A percentile compares a stretch with the other conserved stretches of the same genome.
These are phyloP conservation scores for Lodderomyces orthopsilosis DNA, from an alignment of 1,139 yeast species.

Conservation along the genomic window DNA sequence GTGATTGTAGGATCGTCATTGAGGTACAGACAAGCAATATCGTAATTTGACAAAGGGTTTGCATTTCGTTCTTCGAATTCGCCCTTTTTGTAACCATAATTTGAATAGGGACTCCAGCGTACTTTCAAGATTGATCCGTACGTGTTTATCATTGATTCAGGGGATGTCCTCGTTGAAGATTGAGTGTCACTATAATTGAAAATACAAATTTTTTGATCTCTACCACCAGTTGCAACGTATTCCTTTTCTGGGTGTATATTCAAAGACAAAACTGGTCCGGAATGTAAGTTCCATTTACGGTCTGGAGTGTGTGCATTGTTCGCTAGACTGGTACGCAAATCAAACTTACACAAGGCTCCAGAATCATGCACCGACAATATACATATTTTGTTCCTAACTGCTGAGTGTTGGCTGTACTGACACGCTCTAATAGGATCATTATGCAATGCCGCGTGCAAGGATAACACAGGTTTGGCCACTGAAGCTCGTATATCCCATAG, in stretches of 20 bases:
- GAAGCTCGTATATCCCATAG: constrained; percentile 81
- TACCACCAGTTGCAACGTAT: constrained; percentile 85
- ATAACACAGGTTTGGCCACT: constrained; percentile 42
- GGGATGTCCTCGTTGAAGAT: constrained; percentile 41
- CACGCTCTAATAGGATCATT: constrained; percentile 66
- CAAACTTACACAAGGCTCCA: constrained; percentile 85
- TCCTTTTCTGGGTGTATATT: constrained; percentile 88
- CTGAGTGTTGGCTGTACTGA: constrained; percentile 54
- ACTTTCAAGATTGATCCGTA: constrained; percentile 78
- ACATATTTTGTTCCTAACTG: constrained; percentile 31
- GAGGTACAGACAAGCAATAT: constrained; percentile 74
- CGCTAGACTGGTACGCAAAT: constrained; percentile 46
- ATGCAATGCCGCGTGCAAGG: constrained; percentile 46
- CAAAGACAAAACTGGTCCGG: constrained; percentile 85
- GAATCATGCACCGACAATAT: constrained; percentile 75
- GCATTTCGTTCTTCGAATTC: constrained; percentile 12
- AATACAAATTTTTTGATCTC: constrained; percentile 79
- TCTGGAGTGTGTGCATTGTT: constrained; percentile 42
- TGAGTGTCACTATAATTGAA: constrained; percentile 56
- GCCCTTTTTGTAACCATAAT: constrained; percentile 13
- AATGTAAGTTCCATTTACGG: constrained; percentile 79
- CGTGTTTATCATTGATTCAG: constrained; percentile 71
- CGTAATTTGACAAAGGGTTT: constrained; percentile 42
- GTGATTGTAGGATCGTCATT: constrained; percentile 75
- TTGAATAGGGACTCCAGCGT: constrained; percentile 54